Conservation (phyloP, 805 yeast genomes). For the Metschnikowia noctiluminum region DNA sequence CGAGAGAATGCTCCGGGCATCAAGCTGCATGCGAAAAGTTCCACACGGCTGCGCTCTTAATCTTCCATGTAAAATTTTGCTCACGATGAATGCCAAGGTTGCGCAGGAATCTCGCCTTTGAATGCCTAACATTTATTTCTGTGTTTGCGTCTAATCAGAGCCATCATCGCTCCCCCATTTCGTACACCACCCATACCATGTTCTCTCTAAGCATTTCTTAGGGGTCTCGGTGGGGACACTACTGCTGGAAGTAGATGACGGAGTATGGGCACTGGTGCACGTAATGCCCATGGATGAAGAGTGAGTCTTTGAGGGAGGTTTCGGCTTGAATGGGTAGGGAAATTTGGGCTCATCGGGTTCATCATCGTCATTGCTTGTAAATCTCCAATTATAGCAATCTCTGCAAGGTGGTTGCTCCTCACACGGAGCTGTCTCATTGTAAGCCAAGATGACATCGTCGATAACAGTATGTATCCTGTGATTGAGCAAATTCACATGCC, state of each 20-base stretch:
- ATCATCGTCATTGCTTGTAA: slow-evolving; percentile 48
- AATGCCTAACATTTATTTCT: no score
- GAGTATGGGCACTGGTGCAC: slow-evolving; percentile 2
- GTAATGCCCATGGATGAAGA: not conserved
- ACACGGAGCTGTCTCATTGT: slow-evolving; percentile 78
- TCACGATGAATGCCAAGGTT: no score
- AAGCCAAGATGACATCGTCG: slow-evolving; percentile 67
- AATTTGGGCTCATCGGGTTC: slow-evolving; percentile 36
- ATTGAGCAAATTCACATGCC: slow-evolving; percentile 84
- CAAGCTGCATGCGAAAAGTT: slow-evolving; percentile 5
- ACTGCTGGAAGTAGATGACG: slow-evolving; percentile 2
- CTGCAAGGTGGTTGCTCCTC: slow-evolving; percentile 74
- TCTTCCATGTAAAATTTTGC: not conserved
- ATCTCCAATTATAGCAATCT: slow-evolving; percentile 90
- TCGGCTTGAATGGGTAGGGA: slow-evolving; percentile 38
- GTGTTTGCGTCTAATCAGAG: no score
- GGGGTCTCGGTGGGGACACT: slow-evolving; percentile 26
- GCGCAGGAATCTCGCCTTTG: no score
- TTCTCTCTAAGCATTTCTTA: slow-evolving; percentile 49
- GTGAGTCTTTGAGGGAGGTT: slow-evolving; percentile 11
- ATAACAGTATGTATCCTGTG: slow-evolving; percentile 91
- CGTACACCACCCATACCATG: slow-evolving; percentile 67
- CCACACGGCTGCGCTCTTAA: slow-evolving; percentile 11
- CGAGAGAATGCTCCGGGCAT: slow-evolving; percentile 5
- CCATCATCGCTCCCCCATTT: slow-evolving; percentile 41